Percentiles rank a stretch among this genome's conserved stretches.
phyloP scores from a whole-genome alignment of 352 stramenopile genomes.

The Pythium monospermum region DNA sequence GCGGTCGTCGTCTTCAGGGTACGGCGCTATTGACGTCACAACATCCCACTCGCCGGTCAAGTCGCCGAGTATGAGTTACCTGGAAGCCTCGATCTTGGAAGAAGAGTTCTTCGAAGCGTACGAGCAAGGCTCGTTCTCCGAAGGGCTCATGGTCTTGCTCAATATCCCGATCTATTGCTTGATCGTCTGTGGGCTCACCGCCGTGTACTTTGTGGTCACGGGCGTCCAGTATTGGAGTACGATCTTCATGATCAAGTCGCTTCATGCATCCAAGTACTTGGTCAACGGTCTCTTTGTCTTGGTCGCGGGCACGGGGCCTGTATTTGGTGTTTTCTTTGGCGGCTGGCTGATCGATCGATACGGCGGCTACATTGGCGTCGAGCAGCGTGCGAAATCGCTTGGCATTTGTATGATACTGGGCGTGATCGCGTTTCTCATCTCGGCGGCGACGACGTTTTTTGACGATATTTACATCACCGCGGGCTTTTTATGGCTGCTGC shows the following conservation, averaged over 20 bases:
- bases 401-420: slow-evolving; percentile 76
- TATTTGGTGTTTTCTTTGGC: slow-evolving; percentile 79
- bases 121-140: slow-evolving; percentile 60
- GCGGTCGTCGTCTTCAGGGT: slow-evolving; percentile 30
- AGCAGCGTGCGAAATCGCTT: slow-evolving; percentile 68
- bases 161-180: slow-evolving; percentile 73
- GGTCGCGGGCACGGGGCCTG: slow-evolving; percentile 71
- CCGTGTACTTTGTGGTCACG: slow-evolving; percentile 85
- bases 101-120: slow-evolving; percentile 71
- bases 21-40: slow-evolving; percentile 53
- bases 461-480: slow-evolving; percentile 71
- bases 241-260: slow-evolving; percentile 86
- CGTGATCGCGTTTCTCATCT: slow-evolving; percentile 57
- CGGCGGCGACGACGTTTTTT: slow-evolving; percentile 73
- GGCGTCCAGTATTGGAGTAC: slow-evolving; percentile 86
- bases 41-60: slow-evolving; percentile 28
- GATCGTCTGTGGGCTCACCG: slow-evolving; percentile 71
- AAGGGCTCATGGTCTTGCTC: slow-evolving; percentile 55
- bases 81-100: slow-evolving; percentile 66
- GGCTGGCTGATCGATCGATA: slow-evolving; percentile 75
- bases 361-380: slow-evolving; percentile 72
- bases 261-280: slow-evolving; percentile 76
- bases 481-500: slow-evolving; percentile 67
- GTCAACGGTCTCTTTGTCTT: slow-evolving; percentile 80
- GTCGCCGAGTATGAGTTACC: slow-evolving; percentile 44